Evolutionary conservation across 306 rosid genomes (phyloP), one percentile per base, ranked within the genome.

Genomic region (Fragaria ananassa): DNA sequence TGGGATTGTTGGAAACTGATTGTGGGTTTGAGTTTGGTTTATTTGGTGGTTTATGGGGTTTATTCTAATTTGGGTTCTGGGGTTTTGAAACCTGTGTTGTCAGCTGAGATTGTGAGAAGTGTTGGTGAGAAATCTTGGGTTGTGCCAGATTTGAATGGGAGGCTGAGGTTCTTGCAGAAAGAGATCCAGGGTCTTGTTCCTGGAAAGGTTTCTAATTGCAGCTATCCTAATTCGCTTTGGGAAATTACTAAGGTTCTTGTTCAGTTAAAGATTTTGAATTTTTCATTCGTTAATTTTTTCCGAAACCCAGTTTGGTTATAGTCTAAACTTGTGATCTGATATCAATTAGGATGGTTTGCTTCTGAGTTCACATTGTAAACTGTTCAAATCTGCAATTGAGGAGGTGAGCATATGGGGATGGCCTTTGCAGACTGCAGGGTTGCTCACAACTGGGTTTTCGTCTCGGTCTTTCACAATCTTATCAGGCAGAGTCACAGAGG

Each of bases 371-470:
- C 90, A 72, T 74, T 91, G 97, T 75, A 89, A 78, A 72, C 47
- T 95, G 84, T 87, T 80, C 87, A 89, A 92, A 83, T 87, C 99
- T 64, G 88, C 87, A 57, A 79, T 64, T 8, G 97, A 92, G 82
- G 87, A 91, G 83, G 88, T 95, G 70, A 21, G 90, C 76, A 71
- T 92, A 7, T 92, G 97, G 99, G 99, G 97, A 17, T 95, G 99
- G 97, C 97, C 99, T 44, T 68, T 92, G 83, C 99, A 92, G 85
- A 92, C 99, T 4, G 91, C 97, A 35, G 99, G 99, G 49, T 77
- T 95, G 82, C 91, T 92, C 71, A 83, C 84, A 17, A 79, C 83
- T 25, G 90, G 90, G 5, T 79, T 88, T 77, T 92, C 99, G 58
- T 70, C 51, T 18, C 78, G 87, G 69, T 78, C 93, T 34, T 84